Evolutionary conservation across 129 eudicot genomes (phyloP).

Genomic region (Helianthus tuberosus): DNA sequence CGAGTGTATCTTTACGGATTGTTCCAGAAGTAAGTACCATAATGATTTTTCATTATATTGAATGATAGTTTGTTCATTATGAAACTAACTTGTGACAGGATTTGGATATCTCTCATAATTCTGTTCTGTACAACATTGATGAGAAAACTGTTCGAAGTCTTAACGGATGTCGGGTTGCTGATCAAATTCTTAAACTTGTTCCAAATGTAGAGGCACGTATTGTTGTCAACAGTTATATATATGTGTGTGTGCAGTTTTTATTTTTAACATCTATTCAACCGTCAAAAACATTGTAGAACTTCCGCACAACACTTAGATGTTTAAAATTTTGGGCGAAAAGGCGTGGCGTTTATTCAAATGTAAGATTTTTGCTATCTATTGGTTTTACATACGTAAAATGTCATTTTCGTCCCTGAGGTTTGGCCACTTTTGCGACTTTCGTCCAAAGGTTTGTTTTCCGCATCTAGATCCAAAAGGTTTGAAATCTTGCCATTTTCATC

Average conservation of each 20-base stretch:
- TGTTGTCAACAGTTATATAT: background rate
- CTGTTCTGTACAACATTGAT: constrained; percentile 35
- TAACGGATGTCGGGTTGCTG: constrained; percentile 45
- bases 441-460: too few species aligned
- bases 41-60: too few species aligned
- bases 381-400: background rate
- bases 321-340: constrained; percentile 50
- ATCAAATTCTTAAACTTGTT: constrained; percentile 44
- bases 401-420: too few species aligned
- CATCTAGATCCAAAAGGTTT: too few species aligned
- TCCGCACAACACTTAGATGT: constrained; percentile 48
- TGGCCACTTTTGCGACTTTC: too few species aligned
- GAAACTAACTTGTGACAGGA: constrained; percentile 42
- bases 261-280: constrained; percentile 25
- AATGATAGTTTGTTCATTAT: constrained; percentile 17
- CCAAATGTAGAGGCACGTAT: constrained; percentile 48
- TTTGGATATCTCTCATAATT: constrained; percentile 38
- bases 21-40: constrained; percentile 41
- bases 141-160: constrained; percentile 5
- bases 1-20: constrained; percentile 33
- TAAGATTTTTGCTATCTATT: constrained; percentile 16
- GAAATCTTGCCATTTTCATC: too few species aligned
- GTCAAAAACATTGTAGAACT: constrained; percentile 34
- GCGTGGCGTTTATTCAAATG: constrained; percentile 46
- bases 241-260: background rate